phyloP scores from a whole-genome alignment of 768 basidiomycete genomes.

The Rhizopogon vinicolor region DNA sequence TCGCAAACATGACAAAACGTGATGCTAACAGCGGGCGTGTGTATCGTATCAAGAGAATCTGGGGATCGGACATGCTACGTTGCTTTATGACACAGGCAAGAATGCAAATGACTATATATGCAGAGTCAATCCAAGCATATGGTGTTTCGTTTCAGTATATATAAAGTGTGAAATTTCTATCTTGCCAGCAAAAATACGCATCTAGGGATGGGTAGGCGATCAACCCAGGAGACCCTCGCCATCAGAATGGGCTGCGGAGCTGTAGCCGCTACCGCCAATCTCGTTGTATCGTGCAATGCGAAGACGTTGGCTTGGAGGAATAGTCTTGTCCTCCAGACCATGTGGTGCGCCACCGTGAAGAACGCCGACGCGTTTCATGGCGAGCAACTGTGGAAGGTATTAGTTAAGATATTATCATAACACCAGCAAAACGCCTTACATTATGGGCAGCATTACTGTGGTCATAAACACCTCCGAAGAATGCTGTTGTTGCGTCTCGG shows the following conservation, averaged over 20 bases:
- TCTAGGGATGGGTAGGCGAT: not conserved
- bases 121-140: not conserved
- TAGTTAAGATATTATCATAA: not conserved
- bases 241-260: conserved; percentile 54
- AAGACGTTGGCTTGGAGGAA: conserved; percentile 71
- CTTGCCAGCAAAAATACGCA: not conserved
- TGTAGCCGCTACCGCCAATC: conserved; percentile 42
- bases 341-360: conserved; percentile 49
- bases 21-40: conserved; percentile 6
- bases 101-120: conserved; percentile 2
- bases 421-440: conserved; percentile 31
- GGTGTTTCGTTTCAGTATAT: not conserved
- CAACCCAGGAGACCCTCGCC: conserved; percentile 48
- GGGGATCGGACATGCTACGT: not conserved
- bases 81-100: not conserved
- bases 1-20: conserved; percentile 9
- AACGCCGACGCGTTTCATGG: conserved; percentile 56
- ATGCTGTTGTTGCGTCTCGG: conserved; percentile 88
- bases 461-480: conserved; percentile 90
- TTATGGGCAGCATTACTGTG: conserved; percentile 89
- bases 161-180: not conserved
- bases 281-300: conserved; percentile 65
- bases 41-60: conserved; percentile 9
- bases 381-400: conserved; percentile 16
- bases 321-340: conserved; percentile 53